Evolutionary conservation across 1,284 basidiomycete genomes (phyloP).

Genomic region (Coniophora puteana): DNA sequence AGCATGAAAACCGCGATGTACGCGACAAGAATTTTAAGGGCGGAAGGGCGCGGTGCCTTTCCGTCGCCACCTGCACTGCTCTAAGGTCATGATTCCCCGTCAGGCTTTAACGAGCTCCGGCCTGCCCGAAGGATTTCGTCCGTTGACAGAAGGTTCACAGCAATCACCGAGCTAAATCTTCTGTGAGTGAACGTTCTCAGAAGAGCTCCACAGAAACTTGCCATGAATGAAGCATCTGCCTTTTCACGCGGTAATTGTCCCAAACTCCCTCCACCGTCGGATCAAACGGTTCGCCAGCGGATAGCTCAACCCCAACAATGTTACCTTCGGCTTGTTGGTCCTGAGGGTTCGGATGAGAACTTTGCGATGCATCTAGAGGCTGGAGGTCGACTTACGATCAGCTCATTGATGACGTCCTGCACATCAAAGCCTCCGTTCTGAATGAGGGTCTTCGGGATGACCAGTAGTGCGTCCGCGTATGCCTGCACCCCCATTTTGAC

Average conservation of each 20-base stretch:
- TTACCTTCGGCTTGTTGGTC: conserved; percentile 94
- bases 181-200: conserved; percentile 13
- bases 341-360: too few species aligned
- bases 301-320: conserved; percentile 86
- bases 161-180: conserved; percentile 85
- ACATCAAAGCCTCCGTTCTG: conserved; percentile 98
- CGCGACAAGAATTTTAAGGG: too few species aligned
- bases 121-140: conserved; percentile 96
- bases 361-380: too few species aligned
- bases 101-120: conserved; percentile 82
- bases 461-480: conserved; percentile 91
- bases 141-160: conserved; percentile 91
- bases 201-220: conserved; percentile 33
- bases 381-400: conserved; percentile 82
- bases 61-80: too few species aligned
- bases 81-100: conserved; percentile 55
- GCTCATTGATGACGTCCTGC: conserved; percentile 88
- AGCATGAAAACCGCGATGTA: too few species aligned
- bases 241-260: conserved; percentile 99
- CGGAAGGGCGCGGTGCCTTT: too few species aligned
- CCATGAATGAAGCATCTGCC: conserved; percentile 98
- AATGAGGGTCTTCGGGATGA: conserved; percentile 96
- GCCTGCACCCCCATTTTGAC: conserved; percentile 98
- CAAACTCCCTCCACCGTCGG: conserved; percentile 94
- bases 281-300: conserved; percentile 96